Percentiles rank a stretch among this genome's conserved stretches.
phyloP scores from a whole-genome alignment of 345 rosid species.

The Tarenaya hassleriana region DNA sequence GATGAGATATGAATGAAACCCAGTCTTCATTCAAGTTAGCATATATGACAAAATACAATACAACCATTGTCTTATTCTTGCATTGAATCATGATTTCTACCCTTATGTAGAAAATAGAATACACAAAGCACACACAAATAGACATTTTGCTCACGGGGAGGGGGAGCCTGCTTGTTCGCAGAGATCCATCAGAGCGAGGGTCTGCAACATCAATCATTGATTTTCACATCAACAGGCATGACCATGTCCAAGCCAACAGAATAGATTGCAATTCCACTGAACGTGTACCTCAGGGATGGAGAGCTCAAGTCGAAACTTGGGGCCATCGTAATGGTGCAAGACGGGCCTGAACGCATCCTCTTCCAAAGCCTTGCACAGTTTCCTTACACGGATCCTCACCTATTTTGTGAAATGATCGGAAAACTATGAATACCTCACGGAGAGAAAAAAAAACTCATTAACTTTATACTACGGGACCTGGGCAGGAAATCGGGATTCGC shows the following conservation, averaged over 20 bases:
- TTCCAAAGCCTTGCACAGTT: slow-evolving; percentile 78
- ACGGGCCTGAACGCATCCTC: slow-evolving; percentile 95
- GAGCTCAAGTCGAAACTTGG: slow-evolving; percentile 89
- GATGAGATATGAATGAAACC: slow-evolving; percentile 7
- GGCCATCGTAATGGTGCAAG: slow-evolving; percentile 89
- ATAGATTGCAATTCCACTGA: not conserved
- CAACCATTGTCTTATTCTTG: slow-evolving; percentile 20
- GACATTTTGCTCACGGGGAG: slow-evolving; percentile 20
- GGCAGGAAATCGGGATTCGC: slow-evolving; percentile 96
- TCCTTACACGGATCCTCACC: slow-evolving; percentile 76
- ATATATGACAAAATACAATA: not conserved
- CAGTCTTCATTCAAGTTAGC: no score
- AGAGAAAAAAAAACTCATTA: not conserved
- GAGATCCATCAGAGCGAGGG: slow-evolving; percentile 78
- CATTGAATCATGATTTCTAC: slow-evolving; percentile 15
- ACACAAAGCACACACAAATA: slow-evolving; percentile 16
- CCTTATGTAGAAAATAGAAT: slow-evolving; percentile 16
- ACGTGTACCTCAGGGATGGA: slow-evolving; percentile 76
- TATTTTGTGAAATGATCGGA: slow-evolving; percentile 14
- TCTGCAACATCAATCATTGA: slow-evolving; percentile 53
- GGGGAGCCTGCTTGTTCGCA: slow-evolving; percentile 76
- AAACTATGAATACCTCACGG: not conserved
- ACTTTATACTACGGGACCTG: slow-evolving; percentile 47
- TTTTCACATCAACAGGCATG: no score
- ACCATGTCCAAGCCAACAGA: no score